Base-by-base conservation (phyloP, 257 asterid species). In the Solanum chiquidenum region DNA sequence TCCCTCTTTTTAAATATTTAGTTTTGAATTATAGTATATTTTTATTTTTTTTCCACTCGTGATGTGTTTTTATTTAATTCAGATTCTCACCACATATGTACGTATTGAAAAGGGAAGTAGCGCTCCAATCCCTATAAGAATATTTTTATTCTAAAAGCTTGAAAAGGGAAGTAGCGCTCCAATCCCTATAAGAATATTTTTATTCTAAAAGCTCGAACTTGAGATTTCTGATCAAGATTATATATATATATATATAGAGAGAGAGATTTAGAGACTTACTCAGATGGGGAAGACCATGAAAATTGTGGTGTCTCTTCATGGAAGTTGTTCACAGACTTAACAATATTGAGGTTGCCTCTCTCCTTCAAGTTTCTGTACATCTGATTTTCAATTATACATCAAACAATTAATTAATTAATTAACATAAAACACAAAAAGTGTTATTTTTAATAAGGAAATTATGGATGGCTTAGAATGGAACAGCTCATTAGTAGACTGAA, bases 311-410 rank as follows among this genome's bases (percentile, higher is more conserved):
- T 85, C 60, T 42, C 87, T 34, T 66, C 87, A 27, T 23, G 83
- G 23, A 66, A 42, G 29, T 85, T 85, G 87, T 27, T 49, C 7
- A 34, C 62, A 40, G 37, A 12, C 10, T 29, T 29, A 37, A 46
- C 64, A 33, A 49, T 27, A 72, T 49, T 77, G 20, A 49, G 38
- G 49, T 16, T 86, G 84, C 27, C 7, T 49, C 31, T 16, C 38
- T 73, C 88, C 42, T 38, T 73, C 60, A 86, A 46, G 84, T 86
- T 86, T 86, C 88, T 86, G 55, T 86, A 86, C 88, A 86, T 86
- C 88, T 86, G 84, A 7, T 12, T 33, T 58, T 23, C 42, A 31
- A 1, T 71, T 25, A 46, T 29, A 72, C 44, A 68, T 44, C 42
- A 69, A 68, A 35, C 16, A 35, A 86, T 40, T 5, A 44, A 35